Evolutionary conservation across 2,329 filamentous ascomycete species (phyloP).

Genomic region (Aspergillus sergii): DNA sequence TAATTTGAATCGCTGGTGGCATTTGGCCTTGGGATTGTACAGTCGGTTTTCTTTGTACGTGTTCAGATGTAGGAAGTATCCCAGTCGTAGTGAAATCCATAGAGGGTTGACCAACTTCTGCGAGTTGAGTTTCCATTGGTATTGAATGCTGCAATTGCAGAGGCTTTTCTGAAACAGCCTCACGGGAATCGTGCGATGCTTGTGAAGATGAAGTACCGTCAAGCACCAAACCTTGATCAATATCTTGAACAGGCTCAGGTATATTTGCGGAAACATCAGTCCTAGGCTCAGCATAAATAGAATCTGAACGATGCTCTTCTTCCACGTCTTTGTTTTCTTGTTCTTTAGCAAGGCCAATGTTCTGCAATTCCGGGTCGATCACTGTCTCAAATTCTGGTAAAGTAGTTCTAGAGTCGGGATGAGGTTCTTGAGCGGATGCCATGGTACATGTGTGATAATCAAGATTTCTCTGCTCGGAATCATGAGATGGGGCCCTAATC

Average conservation of each 20-base stretch:
- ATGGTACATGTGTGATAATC: background rate
- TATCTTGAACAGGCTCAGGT: background rate
- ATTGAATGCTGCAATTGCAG: conserved; percentile 18
- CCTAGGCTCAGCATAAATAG: background rate
- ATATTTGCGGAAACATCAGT: background rate
- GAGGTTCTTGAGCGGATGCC: background rate
- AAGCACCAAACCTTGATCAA: conserved; percentile 11
- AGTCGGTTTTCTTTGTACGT: conserved; percentile 13
- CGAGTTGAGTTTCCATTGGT: conserved; percentile 28
- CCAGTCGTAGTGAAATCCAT: background rate
- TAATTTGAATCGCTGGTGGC: background rate
- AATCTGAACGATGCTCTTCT: background rate
- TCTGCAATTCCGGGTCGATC: conserved; percentile 9
- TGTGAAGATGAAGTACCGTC: conserved; percentile 20
- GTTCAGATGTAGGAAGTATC: conserved; percentile 16
- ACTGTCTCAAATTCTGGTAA: background rate
- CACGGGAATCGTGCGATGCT: background rate
- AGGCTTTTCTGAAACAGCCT: background rate
- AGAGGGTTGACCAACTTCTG: background rate
- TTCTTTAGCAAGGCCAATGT: background rate
- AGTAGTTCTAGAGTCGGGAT: background rate
- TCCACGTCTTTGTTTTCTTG: background rate
- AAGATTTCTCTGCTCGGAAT: background rate
- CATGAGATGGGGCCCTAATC: background rate
- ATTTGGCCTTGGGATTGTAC: background rate